These are phyloP conservation scores for Lathyrus sativus DNA, from an alignment of 306 rosid species.

Conservation along the genomic window DNA sequence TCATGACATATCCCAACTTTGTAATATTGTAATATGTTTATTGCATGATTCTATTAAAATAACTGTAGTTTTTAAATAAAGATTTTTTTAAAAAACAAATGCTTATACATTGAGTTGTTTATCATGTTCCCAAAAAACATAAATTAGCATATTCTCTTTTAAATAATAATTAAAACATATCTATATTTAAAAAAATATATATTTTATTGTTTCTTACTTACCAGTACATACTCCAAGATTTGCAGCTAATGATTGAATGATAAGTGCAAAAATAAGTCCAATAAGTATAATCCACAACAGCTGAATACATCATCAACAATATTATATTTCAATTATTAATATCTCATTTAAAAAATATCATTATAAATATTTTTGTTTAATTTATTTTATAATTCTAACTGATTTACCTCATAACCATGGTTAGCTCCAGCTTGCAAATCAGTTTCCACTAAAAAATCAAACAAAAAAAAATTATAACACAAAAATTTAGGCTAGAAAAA, in stretches of 20 bases:
- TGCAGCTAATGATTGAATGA: constrained; percentile 86
- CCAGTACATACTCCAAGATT: constrained; percentile 89
- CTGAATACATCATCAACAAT: constrained; percentile 44
- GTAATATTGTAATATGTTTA: no score
- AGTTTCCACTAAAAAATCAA: constrained; percentile 71
- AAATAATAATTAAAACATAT: background rate
- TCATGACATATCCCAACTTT: no score
- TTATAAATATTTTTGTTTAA: background rate
- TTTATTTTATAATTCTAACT: background rate
- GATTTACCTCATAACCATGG: constrained; percentile 70
- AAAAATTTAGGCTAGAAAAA: background rate
- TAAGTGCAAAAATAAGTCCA: constrained; percentile 79
- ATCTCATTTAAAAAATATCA: background rate
- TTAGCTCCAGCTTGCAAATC: constrained; percentile 93
- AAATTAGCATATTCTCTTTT: background rate
- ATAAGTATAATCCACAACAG: constrained; percentile 82
- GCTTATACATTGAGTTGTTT: no score
- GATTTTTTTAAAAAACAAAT: background rate
- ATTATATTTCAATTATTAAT: constrained; percentile 7
- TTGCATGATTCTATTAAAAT: background rate
- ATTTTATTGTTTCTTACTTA: constrained; percentile 1
- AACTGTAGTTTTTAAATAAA: no score
- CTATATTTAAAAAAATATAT: background rate
- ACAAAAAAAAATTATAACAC: background rate
- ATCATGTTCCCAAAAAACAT: no score